Evolutionary conservation across 208 protist species (phyloP).

Genomic region (Wallacemonas rigidus): DNA sequence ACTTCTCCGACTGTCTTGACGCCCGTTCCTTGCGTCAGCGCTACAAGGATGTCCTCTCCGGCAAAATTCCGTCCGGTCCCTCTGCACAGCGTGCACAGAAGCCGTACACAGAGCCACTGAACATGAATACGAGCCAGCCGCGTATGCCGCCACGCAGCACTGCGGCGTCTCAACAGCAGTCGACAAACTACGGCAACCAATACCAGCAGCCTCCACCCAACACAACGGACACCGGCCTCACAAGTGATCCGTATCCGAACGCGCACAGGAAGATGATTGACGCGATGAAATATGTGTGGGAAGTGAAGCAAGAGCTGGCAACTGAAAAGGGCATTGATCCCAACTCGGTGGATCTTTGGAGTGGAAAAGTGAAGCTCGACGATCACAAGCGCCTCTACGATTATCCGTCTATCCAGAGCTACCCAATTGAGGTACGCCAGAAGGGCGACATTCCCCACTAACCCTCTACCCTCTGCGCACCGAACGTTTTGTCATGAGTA

Average conservation of each 20-base stretch:
- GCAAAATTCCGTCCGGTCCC: conserved; percentile 41
- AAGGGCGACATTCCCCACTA: conserved; percentile 86
- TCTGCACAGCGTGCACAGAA: neutral
- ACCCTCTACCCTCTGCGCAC: neutral
- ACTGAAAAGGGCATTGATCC: conserved; percentile 86
- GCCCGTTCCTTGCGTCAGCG: conserved; percentile 79
- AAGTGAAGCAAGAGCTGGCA: conserved; percentile 86
- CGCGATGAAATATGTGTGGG: conserved; percentile 88
- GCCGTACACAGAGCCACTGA: conserved; percentile 37
- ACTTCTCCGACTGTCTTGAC: conserved; percentile 91
- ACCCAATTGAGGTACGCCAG: conserved; percentile 91
- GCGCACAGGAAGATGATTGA: conserved; percentile 91
- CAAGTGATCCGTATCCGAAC: conserved; percentile 87
- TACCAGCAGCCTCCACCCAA: conserved; percentile 50
- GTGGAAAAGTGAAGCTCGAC: conserved; percentile 83
- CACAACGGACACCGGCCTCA: conserved; percentile 59
- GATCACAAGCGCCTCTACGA: conserved; percentile 90
- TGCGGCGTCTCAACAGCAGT: conserved; percentile 3
- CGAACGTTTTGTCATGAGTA: neutral
- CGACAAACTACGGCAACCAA: conserved; percentile 44
- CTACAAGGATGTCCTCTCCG: conserved; percentile 77
- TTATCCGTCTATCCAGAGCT: conserved; percentile 87
- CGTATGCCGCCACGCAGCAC: conserved; percentile 35
- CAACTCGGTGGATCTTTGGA: conserved; percentile 81
- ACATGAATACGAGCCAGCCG: conserved; percentile 36